Percentiles rank a stretch among this genome's conserved stretches.
These are phyloP conservation scores for Penium margaritaceum DNA, from an alignment of 139 green algal genomes.

Conservation along the genomic window DNA sequence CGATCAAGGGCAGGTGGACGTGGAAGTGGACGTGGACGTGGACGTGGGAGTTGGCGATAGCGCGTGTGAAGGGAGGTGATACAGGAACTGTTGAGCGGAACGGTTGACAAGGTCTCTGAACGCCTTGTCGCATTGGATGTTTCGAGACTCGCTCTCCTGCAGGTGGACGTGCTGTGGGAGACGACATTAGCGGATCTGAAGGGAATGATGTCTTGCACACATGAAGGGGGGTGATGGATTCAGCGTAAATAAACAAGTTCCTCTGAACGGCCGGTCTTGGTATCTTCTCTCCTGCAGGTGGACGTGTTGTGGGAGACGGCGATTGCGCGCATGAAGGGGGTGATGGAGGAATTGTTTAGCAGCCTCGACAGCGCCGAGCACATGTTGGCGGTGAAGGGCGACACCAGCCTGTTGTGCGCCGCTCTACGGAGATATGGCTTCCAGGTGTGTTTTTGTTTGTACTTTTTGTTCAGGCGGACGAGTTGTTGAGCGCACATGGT, in stretches of 20 bases:
- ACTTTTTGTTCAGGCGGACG: too few relatives aligned
- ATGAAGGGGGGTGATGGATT: slow-evolving; percentile 19
- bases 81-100: too few relatives aligned
- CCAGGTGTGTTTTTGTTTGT: slow-evolving; percentile 31
- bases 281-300: slow-evolving; percentile 32
- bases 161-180: slow-evolving; percentile 40
- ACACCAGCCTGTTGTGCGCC: slow-evolving; percentile 36
- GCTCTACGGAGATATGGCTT: slow-evolving; percentile 36
- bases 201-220: slow-evolving; percentile 13
- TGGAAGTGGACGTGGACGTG: too few relatives aligned
- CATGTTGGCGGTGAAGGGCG: slow-evolving; percentile 44
- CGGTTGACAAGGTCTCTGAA: too few relatives aligned
- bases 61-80: too few relatives aligned
- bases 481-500: too few relatives aligned
- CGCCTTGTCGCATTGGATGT: too few relatives aligned
- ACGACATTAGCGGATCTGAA: slow-evolving; percentile 4
- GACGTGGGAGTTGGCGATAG: too few relatives aligned
- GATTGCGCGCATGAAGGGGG: slow-evolving; percentile 14
- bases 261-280: slow-evolving; percentile 36
- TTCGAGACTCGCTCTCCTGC: too few relatives aligned
- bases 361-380: slow-evolving; percentile 20
- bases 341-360: slow-evolving; percentile 45
- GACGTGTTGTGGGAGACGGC: slow-evolving; percentile 43
- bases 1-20: too few relatives aligned
- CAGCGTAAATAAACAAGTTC: too few relatives aligned